Evolutionary conservation across 345 rosid species (phyloP).

Genomic region (Reutealis trisperma): DNA sequence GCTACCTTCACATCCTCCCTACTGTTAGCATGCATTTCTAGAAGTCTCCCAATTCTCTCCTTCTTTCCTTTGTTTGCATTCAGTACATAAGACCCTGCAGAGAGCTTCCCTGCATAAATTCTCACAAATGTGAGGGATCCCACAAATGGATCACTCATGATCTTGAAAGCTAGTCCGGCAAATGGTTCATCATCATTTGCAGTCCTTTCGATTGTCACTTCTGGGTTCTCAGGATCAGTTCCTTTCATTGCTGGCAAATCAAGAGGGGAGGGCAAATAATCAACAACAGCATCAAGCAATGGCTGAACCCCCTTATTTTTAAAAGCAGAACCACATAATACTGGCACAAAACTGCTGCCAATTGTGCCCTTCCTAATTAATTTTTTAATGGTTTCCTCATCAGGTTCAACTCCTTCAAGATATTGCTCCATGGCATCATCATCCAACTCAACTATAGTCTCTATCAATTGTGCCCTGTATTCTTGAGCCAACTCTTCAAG

Average conservation of each 20-base stretch:
- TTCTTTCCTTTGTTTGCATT: slow-evolving; percentile 96
- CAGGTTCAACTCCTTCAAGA: slow-evolving; percentile 94
- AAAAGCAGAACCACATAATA: slow-evolving; percentile 90
- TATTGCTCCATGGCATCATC: slow-evolving; percentile 92
- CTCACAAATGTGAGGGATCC: slow-evolving; percentile 96
- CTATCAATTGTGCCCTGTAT: slow-evolving; percentile 68
- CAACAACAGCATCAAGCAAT: slow-evolving; percentile 86
- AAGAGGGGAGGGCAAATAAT: slow-evolving; percentile 88
- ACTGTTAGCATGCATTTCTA: slow-evolving; percentile 98
- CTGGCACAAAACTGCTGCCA: slow-evolving; percentile 70
- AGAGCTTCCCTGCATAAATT: slow-evolving; percentile 78
- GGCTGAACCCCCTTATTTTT: slow-evolving; percentile 97
- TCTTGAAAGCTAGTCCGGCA: slow-evolving; percentile 92
- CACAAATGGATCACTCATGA: slow-evolving; percentile 93
- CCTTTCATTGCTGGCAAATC: slow-evolving; percentile 91
- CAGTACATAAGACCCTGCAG: slow-evolving; percentile 83
- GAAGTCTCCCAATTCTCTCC: slow-evolving; percentile 94
- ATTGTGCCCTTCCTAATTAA: slow-evolving; percentile 82
- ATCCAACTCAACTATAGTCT: slow-evolving; percentile 72
- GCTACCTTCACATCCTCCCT: slow-evolving; percentile 90
- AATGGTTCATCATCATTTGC: slow-evolving; percentile 86
- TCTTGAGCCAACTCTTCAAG: slow-evolving; percentile 78
- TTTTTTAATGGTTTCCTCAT: slow-evolving; percentile 72
- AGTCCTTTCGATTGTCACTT: slow-evolving; percentile 47
- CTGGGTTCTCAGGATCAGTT: slow-evolving; percentile 89